Percentiles rank a stretch among this genome's conserved stretches.
These are phyloP conservation scores for Ottelia alismoides DNA, from an alignment of 106 monocot genomes.

Conservation along the genomic window DNA sequence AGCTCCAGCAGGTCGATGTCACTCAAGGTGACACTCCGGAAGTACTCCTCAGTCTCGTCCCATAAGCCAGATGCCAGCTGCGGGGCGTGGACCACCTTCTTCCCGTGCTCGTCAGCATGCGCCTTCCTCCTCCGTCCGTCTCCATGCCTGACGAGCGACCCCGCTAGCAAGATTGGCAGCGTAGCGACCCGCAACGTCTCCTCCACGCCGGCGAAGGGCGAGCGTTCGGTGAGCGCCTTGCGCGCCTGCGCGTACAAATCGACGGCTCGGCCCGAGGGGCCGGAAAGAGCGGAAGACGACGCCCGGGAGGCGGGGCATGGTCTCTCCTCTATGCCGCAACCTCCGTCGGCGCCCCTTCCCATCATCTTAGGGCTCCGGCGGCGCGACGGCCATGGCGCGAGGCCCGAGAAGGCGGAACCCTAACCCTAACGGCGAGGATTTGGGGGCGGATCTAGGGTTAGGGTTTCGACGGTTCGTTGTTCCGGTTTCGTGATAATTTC, in stretches of 20 bases:
- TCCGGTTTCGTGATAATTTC: no score
- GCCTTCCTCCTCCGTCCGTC: constrained; percentile 51
- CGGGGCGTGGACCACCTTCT: constrained; percentile 2
- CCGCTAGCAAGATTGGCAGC: constrained; percentile 36
- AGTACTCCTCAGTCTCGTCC: constrained; percentile 63
- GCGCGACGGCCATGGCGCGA: constrained; percentile 33
- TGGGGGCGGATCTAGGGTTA: no score
- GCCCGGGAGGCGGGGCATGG: constrained; percentile 10
- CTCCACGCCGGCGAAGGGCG: constrained; percentile 59
- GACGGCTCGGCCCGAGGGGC: background rate
- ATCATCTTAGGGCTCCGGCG: constrained; percentile 31
- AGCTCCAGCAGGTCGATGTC: constrained; percentile 49
- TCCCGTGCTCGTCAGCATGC: constrained; percentile 17
- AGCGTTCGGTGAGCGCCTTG: constrained; percentile 55
- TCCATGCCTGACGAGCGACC: constrained; percentile 16
- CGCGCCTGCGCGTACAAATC: constrained; percentile 59
- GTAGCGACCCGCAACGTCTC: constrained; percentile 18
- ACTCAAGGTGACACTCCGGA: constrained; percentile 38
- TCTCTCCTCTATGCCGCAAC: constrained; percentile 24
- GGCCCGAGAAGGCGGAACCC: constrained; percentile 9
- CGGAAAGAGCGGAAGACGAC: constrained; percentile 3
- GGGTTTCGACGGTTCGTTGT: no score
- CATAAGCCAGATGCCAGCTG: constrained; percentile 25
- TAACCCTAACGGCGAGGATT: no score
- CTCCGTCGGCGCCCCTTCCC: constrained; percentile 21